Base-by-base conservation (phyloP, 306 rosid species). In the Sphenostylis stenocarpa region DNA sequence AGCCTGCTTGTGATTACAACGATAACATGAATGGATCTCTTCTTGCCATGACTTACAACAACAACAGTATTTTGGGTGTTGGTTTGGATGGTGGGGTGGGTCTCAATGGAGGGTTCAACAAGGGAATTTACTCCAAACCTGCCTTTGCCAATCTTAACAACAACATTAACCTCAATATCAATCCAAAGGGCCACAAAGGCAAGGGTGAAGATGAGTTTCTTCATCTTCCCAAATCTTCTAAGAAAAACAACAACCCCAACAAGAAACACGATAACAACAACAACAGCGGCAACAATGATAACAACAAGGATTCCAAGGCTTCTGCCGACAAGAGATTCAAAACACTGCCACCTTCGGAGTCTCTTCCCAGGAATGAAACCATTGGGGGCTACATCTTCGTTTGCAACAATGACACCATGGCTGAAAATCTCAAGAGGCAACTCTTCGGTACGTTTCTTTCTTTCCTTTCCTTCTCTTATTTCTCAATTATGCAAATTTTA, bases 391-490 rank as follows among this genome's bases (percentile, higher is more conserved):
- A 96, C 20, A 91, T 96, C 68, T 96, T 96, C 16, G 99, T 96
- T 80, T 96, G 99, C 84, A 96, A 96, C 88, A 96, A 96, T 67
- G 99, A 96, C 68, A 96, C 99, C 29, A 96, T 96, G 99, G 96
- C 92, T 4, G 98, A 96, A 85, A 96, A 96, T 70, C 96, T 96
- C 83, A 87, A 87, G 62, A 86, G 99, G 64, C 82, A 96, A 85
- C 97, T 96, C 36, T 96, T 96, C 31, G 99, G 99, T 93, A 82
- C 36, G 87, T 58, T 53, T 49, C 23, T 47, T 29, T 10, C 45
- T 62, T 63, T 13, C 5, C 8, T 55, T 13, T 7, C 12, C 24
- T 23, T 5, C 21, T 7, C 44, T 43, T 51, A 2, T 45, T 36
- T 13, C 5, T 71, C 49, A 64, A 19, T 43, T 55, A 26, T 72